Percentiles rank a stretch among this genome's conserved stretches.
These are phyloP conservation scores for Trichoderma brevicompactum DNA, from an alignment of 2,329 filamentous ascomycete species.

Conservation along the genomic window DNA sequence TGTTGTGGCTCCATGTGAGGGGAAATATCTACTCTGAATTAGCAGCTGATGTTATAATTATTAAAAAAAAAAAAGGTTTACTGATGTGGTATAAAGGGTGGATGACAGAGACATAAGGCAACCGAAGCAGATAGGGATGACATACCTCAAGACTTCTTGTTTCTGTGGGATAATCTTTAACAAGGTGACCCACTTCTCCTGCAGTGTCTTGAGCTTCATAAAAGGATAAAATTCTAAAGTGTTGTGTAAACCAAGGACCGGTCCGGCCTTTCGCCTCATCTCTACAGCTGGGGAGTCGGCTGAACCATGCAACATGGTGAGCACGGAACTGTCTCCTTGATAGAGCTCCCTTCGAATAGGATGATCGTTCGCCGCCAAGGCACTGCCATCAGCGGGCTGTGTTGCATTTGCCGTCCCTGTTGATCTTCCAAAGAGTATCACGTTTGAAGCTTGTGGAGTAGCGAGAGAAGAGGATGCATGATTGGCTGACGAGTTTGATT, in stretches of 20 bases:
- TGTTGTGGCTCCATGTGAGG: constrained; percentile 13
- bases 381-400: too few relatives aligned
- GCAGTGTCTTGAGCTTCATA: constrained; percentile 24
- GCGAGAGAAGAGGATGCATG: background rate
- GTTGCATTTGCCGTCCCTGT: background rate
- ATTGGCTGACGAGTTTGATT: background rate
- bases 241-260: constrained; percentile 23
- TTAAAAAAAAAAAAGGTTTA: background rate
- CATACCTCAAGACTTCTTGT: constrained; percentile 16
- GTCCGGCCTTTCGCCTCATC: constrained; percentile 21
- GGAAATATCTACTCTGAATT: constrained; percentile 7
- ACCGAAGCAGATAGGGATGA: background rate
- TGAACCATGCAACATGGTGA: constrained; percentile 13
- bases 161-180: constrained; percentile 19
- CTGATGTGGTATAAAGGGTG: too few relatives aligned
- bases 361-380: background rate
- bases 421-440: background rate
- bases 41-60: background rate
- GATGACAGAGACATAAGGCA: too few relatives aligned
- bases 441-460: background rate
- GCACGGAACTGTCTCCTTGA: constrained; percentile 21
- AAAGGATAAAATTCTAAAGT: constrained; percentile 25
- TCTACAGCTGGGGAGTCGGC: constrained; percentile 11
- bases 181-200: constrained; percentile 14
- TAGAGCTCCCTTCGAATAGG: constrained; percentile 1